phyloP scores from a whole-genome alignment of 768 basidiomycete species.

The Tephrocybe sp. region DNA sequence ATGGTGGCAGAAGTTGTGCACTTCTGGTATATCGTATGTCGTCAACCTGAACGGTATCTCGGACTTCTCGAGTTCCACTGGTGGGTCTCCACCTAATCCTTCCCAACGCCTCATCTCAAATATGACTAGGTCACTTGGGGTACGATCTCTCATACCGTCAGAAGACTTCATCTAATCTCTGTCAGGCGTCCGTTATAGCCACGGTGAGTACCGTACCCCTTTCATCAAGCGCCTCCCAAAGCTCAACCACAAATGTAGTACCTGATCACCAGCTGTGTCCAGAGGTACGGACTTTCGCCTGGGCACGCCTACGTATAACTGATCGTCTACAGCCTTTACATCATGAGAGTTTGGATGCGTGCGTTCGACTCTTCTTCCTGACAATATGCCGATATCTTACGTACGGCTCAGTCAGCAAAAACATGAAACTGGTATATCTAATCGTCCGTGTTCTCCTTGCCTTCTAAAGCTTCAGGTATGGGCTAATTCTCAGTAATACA shows the following conservation, averaged over 20 bases:
- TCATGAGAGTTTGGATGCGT: constrained; percentile 13
- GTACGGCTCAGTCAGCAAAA: constrained; percentile 2
- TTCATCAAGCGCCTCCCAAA: not conserved
- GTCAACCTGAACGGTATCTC: constrained; percentile 1
- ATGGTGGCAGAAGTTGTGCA: constrained; percentile 13
- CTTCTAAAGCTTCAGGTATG: not conserved
- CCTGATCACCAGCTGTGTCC: constrained; percentile 11
- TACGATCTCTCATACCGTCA: not conserved
- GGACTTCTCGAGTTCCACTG: constrained; percentile 12
- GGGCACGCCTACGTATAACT: too few species aligned
- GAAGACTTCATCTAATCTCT: too few species aligned
- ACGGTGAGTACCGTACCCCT: not conserved
- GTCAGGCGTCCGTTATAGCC: constrained; percentile 12
- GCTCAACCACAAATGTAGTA: not conserved
- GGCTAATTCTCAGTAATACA: not conserved
- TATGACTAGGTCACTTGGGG: constrained; percentile 9
- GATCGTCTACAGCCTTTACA: constrained; percentile 3
- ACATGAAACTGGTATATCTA: constrained; percentile 8
- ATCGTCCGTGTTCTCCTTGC: not conserved
- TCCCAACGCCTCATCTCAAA: not conserved
- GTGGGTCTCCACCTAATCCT: not conserved
- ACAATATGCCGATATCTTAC: not conserved
- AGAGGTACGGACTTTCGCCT: not conserved
- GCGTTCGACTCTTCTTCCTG: not conserved
- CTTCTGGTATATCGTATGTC: constrained; percentile 11